A percentile compares a stretch with the other conserved stretches of the same genome.
These are phyloP conservation scores for Sungouiozyma intestinalis DNA, from an alignment of 805 yeast genomes.

Conservation along the genomic window DNA sequence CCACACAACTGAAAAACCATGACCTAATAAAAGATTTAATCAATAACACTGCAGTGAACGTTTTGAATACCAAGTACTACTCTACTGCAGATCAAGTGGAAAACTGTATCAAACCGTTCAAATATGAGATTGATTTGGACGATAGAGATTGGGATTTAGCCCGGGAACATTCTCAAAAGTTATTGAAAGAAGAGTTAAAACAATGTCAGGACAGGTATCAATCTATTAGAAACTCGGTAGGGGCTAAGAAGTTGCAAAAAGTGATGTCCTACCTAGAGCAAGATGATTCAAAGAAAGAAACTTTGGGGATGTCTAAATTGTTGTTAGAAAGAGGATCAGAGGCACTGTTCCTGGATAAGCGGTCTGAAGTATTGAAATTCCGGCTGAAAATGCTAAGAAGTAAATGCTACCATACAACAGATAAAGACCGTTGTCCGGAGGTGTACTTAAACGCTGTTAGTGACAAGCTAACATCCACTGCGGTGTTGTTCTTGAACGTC, in stretches of 20 bases:
- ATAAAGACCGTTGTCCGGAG: conserved; percentile 90
- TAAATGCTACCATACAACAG: conserved; percentile 66
- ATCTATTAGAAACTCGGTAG: conserved; percentile 56
- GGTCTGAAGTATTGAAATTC: conserved; percentile 59
- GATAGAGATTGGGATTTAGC: conserved; percentile 87
- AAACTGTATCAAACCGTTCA: conserved; percentile 94
- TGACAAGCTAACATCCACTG: conserved; percentile 84
- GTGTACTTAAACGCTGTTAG: conserved; percentile 86
- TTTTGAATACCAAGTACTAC: conserved; percentile 65
- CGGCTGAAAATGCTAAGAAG: conserved; percentile 66
- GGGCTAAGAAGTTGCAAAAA: conserved; percentile 73
- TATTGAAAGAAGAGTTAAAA: conserved; percentile 73
- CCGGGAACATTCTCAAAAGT: conserved; percentile 60
- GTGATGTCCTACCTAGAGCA: conserved; percentile 61
- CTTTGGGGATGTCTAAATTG: conserved; percentile 73
- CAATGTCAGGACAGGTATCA: conserved; percentile 65
- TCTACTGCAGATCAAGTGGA: conserved; percentile 98
- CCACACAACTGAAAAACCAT: conserved; percentile 70
- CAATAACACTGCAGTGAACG: conserved; percentile 72
- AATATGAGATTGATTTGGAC: conserved; percentile 93
- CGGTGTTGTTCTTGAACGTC: conserved; percentile 85
- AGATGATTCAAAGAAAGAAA: conserved; percentile 39
- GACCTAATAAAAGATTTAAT: conserved; percentile 79
- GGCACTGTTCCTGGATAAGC: conserved; percentile 67
- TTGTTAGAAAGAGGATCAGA: conserved; percentile 71